Evolutionary conservation across 1,284 basidiomycete genomes (phyloP).

Genomic region (Rhodotorula sp.): DNA sequence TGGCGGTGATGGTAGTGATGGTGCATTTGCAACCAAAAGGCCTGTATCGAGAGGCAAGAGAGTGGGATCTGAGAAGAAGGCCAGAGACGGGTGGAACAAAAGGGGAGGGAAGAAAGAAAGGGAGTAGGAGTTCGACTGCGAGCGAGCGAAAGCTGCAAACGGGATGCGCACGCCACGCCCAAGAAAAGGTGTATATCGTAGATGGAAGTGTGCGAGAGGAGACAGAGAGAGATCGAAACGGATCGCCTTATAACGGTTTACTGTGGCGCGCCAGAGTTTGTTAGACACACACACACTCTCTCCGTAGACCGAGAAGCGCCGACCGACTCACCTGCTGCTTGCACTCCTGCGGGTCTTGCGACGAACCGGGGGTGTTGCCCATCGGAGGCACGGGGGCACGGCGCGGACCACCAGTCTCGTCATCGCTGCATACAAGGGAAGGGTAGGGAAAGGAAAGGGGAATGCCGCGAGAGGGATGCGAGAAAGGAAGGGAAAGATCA

Average conservation of each 20-base stretch:
- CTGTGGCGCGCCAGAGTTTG: no score
- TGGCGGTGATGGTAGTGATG: no score
- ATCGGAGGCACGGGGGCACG: slow-evolving; percentile 17
- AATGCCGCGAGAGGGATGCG: no score
- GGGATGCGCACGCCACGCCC: no score
- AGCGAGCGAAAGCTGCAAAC: no score
- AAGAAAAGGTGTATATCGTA: no score
- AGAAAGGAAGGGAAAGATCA: no score
- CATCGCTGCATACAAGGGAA: slow-evolving; percentile 4
- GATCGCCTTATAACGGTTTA: not conserved
- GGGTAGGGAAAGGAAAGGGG: not conserved
- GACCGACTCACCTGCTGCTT: slow-evolving; percentile 10
- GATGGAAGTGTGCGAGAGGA: no score
- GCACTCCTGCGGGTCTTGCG: slow-evolving; percentile 13
- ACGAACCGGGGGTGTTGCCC: slow-evolving; percentile 13
- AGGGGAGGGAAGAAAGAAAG: not conserved
- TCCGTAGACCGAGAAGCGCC: not conserved
- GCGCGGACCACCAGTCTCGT: slow-evolving; percentile 11
- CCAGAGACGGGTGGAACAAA: not conserved
- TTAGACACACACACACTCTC: not conserved
- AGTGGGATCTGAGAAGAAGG: no score
- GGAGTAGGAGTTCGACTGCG: no score
- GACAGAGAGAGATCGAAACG: not conserved
- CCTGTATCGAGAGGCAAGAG: no score
- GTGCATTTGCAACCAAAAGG: no score